A percentile compares a stretch with the other conserved stretches of the same genome.
Conservation (phyloP, 768 basidiomycete genomes). For the Trametopsis cervina region DNA sequence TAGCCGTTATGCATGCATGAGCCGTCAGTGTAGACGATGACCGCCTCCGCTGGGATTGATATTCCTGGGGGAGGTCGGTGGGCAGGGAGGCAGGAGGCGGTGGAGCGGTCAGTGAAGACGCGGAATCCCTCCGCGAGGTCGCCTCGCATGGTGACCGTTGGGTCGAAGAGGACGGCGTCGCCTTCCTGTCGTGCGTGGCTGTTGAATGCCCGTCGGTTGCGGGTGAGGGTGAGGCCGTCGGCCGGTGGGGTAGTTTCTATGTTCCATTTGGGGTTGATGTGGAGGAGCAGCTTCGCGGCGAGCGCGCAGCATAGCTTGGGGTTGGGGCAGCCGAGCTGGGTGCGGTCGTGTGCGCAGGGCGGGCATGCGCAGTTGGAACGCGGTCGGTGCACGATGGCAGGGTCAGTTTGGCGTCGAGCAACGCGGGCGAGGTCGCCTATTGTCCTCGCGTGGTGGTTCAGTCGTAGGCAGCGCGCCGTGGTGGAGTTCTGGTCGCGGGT, state of each 20-base stretch:
- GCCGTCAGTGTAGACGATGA: conserved; percentile 22
- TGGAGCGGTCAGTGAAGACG: not conserved
- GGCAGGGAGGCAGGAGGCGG: not conserved
- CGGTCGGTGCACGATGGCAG: not conserved
- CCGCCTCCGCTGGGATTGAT: not conserved
- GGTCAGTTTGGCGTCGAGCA: not conserved
- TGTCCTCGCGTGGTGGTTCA: not conserved
- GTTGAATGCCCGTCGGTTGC: not conserved
- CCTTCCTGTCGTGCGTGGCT: not conserved
- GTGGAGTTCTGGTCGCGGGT: not conserved
- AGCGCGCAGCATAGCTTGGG: not conserved
- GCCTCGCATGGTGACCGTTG: not conserved
- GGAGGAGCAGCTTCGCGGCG: not conserved
- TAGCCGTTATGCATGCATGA: conserved; percentile 19
- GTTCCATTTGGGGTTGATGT: not conserved
- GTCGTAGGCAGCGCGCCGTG: not conserved
- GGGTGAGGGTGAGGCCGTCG: conserved; percentile 1
- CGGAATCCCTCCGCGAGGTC: not conserved
- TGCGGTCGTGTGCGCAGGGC: not conserved
- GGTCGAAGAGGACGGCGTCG: not conserved
- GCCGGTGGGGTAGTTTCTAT: not conserved
- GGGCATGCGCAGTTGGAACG: not conserved
- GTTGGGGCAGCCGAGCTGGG: not conserved
- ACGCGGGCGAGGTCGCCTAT: not conserved
- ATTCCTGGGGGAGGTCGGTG: not conserved